Percentiles rank a stretch among this genome's conserved stretches.
Evolutionary conservation across 2,329 filamentous ascomycete species (phyloP).

Genomic region (Colletotrichum spinosum): DNA sequence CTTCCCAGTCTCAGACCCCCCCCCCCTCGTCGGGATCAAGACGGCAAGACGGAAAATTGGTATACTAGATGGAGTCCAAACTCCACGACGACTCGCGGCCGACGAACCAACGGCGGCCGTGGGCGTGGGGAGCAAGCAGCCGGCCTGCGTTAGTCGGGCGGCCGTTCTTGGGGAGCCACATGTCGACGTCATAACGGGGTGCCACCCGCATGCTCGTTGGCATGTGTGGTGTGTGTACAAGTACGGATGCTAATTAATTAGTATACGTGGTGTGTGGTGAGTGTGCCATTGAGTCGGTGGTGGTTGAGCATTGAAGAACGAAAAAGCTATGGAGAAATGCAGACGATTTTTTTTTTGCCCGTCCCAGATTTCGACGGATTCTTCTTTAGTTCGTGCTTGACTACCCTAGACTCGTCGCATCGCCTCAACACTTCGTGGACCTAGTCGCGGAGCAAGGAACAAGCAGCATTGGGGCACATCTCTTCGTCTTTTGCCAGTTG

Average conservation of each 20-base stretch:
- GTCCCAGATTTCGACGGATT: slow-evolving; percentile 23
- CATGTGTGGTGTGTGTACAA: too few relatives aligned
- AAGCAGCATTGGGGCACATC: slow-evolving; percentile 22
- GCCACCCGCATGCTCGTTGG: slow-evolving; percentile 7
- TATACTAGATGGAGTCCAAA: not conserved
- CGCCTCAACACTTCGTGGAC: slow-evolving; percentile 14
- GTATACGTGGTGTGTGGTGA: too few relatives aligned
- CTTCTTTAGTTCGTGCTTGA: not conserved
- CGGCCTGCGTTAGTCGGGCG: slow-evolving; percentile 27
- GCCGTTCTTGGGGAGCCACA: slow-evolving; percentile 13
- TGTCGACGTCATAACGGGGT: slow-evolving; percentile 32
- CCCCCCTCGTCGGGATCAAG: slow-evolving; percentile 33
- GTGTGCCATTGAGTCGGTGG: slow-evolving; percentile 27
- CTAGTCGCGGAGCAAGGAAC: slow-evolving; percentile 19
- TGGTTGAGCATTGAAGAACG: slow-evolving; percentile 21
- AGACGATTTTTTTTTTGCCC: slow-evolving; percentile 9
- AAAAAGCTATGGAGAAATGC: slow-evolving; percentile 19
- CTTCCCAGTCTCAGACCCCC: slow-evolving; percentile 26
- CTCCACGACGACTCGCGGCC: slow-evolving; percentile 25
- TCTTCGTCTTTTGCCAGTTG: slow-evolving; percentile 15
- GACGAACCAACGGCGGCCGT: slow-evolving; percentile 25
- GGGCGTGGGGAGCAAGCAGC: slow-evolving; percentile 19
- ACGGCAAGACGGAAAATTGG: slow-evolving; percentile 35
- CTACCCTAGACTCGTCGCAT: not conserved
- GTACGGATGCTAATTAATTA: too few relatives aligned